Percentiles rank a stretch among this genome's conserved stretches.
Conservation (phyloP, 495 filamentous ascomycete genomes). For the Apiosordaria backusii region DNA sequence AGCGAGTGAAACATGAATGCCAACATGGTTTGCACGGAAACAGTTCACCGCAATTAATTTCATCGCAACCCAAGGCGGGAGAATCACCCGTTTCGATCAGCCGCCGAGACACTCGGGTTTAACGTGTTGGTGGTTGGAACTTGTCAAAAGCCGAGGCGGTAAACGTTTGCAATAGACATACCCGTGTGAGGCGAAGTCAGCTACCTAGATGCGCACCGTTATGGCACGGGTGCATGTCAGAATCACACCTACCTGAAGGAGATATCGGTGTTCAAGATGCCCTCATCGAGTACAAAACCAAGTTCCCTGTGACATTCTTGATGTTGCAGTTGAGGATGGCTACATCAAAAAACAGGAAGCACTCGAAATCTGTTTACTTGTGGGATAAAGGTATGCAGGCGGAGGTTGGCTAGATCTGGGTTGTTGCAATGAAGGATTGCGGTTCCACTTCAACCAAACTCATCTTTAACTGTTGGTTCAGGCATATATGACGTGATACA, state of each 20-base stretch:
- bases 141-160: not conserved
- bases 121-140: not conserved
- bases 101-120: not conserved
- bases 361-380: not conserved
- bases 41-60: not conserved
- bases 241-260: not conserved
- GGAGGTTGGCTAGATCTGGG: not conserved
- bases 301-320: not conserved
- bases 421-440: not conserved
- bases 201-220: not conserved
- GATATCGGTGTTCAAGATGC: not conserved
- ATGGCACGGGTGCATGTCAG: not conserved
- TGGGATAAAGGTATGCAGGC: not conserved
- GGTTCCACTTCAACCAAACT: not conserved
- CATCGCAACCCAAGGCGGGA: not conserved
- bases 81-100: not conserved
- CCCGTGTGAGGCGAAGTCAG: not conserved
- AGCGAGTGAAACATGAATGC: not conserved
- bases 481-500: not conserved
- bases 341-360: not conserved
- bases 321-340: not conserved
- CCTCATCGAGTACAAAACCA: not conserved
- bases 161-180: not conserved
- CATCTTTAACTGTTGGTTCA: not conserved
- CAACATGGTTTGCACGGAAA: not conserved